Conservation (phyloP, 768 basidiomycete species). For the Hypsizygus marmoreus region DNA sequence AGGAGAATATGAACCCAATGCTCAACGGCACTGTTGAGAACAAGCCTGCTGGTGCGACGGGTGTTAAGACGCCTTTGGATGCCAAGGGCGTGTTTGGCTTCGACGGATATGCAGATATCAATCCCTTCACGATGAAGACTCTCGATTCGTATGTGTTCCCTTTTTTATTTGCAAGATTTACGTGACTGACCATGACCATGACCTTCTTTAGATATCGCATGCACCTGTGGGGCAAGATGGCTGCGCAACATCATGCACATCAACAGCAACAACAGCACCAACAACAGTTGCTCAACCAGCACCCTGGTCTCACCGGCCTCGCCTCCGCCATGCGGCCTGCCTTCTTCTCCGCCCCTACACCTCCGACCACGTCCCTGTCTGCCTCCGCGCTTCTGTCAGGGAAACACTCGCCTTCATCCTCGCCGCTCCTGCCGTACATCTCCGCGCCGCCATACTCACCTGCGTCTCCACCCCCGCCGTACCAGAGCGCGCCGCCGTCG, state of each 20-base stretch:
- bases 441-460: conserved; percentile 14
- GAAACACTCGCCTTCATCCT: conserved; percentile 40
- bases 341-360: conserved; percentile 26
- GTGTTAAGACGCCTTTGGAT: conserved; percentile 10
- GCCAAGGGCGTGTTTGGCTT: conserved; percentile 43
- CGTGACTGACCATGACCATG: conserved; percentile 13
- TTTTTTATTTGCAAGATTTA: conserved; percentile 7
- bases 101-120: conserved; percentile 77
- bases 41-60: conserved; percentile 14
- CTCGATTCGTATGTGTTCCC: conserved; percentile 67
- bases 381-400: conserved; percentile 45
- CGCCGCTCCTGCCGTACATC: conserved; percentile 14
- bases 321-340: conserved; percentile 40
- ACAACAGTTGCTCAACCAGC: conserved; percentile 36
- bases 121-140: conserved; percentile 85
- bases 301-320: conserved; percentile 34
- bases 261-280: conserved; percentile 36
- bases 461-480: conserved; percentile 18
- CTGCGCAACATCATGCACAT: conserved; percentile 59
- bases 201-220: conserved; percentile 69
- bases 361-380: conserved; percentile 16
- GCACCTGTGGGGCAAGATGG: conserved; percentile 93
- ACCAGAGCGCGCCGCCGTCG: conserved; percentile 43
- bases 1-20: conserved; percentile 81
- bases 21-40: conserved; percentile 43